Conservation (phyloP, 129 eudicot genomes). For the Pseudognaphalium luteoalbum region DNA sequence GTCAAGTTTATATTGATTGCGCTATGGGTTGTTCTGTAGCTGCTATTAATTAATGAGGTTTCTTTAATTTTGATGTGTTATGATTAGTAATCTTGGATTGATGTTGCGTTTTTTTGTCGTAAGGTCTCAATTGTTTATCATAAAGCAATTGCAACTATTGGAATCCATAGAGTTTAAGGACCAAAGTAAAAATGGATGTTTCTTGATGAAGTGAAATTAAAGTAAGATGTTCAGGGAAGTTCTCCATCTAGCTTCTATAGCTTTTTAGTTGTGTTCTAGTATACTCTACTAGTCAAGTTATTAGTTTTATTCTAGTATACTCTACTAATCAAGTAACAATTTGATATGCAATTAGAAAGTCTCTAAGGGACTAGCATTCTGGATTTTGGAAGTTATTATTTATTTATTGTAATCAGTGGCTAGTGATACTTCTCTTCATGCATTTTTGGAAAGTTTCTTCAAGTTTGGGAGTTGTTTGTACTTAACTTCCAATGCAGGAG, state of each 20-base stretch:
- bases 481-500: constrained; percentile 97
- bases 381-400: not conserved
- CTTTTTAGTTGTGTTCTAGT: too few species aligned
- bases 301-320: too few species aligned
- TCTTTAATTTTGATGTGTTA: constrained; percentile 71
- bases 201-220: too few species aligned
- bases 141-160: too few species aligned
- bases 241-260: too few species aligned
- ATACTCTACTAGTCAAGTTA: too few species aligned
- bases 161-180: too few species aligned
- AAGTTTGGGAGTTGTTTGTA: constrained; percentile 91
- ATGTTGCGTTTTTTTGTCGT: constrained; percentile 40
- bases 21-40: constrained; percentile 84
- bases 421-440: constrained; percentile 66
- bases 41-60: constrained; percentile 84
- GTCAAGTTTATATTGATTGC: constrained; percentile 52
- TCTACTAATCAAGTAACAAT: not conserved
- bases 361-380: not conserved
- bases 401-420: constrained; percentile 58
- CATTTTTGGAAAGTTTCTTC: constrained; percentile 79
- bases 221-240: too few species aligned
- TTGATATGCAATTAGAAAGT: too few species aligned
- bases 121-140: too few species aligned
- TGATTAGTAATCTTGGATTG: constrained; percentile 90
- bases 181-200: too few species aligned